Evolutionary conservation across 305 asterid species (phyloP), one percentile per base, ranked within the genome.

Genomic region (Fraxinus paxiana): DNA sequence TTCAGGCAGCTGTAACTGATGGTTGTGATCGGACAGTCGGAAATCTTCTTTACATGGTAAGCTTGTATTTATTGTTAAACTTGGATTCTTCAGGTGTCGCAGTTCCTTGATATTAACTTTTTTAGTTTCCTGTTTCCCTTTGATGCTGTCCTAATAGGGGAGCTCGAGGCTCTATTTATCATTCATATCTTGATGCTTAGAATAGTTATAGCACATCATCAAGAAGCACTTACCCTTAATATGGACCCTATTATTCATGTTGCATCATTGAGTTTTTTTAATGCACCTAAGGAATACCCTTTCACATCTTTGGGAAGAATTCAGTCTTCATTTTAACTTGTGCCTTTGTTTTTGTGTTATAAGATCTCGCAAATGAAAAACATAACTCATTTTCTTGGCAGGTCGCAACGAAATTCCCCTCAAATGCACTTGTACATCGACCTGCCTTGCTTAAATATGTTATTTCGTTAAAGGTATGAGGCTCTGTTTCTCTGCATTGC

Each of bases 21-120:
- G 98, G 99, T 7, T 95, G 99, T 80, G 97, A 95, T 59, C 92
- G 97, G 46, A 69, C 88, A 22, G 91, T 89, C 70, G 99, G 99
- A 61, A 95, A 95, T 88, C 89, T 92, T 56, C 87, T 95, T 46
- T 95, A 95, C 90, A 90, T 92, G 41, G 99, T 95, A 87, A 90
- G 89, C 82, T 80, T 76, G 20, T 78, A 20, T 4, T 34, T 81
- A 2, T 38, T 7, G 61, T 75, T 24, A 33, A 56, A 43, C 33
- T 6, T 35, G 51, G 69, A 24, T 73, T 76, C 54, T 76, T 18
- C 83, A 46, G 22, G 24, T 43, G 24, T 26, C 9, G 56, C 46
- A 81, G 75, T 73, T 61, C 61, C 1, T 78, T 63, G 48, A 35
- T 7, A 24, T 28, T 24, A 18, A 26, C 54, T 41, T 35, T 63